Conservation (phyloP, 2,329 filamentous ascomycete species). For the Diaporthe capsici region DNA sequence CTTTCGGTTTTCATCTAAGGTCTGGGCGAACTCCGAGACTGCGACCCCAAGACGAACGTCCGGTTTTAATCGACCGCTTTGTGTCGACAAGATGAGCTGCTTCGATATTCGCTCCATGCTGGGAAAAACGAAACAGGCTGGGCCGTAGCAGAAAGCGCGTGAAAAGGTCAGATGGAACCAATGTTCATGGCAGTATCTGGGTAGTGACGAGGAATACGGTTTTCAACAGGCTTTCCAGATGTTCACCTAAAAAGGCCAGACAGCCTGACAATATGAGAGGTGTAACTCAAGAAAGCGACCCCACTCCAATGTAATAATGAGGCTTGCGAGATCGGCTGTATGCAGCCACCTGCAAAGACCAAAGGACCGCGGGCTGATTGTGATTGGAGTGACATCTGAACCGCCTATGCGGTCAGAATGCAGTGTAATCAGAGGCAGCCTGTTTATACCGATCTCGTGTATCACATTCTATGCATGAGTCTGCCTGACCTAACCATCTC, state of each 20-base stretch:
- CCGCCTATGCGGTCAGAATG: background rate
- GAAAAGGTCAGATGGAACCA: background rate
- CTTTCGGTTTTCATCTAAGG: background rate
- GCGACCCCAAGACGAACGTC: slow-evolving; percentile 14
- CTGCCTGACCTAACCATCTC: background rate
- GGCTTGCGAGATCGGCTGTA: background rate
- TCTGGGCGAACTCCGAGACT: slow-evolving; percentile 9
- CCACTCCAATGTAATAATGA: background rate
- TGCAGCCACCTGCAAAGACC: background rate
- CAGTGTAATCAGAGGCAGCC: background rate
- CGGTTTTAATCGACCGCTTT: slow-evolving; percentile 15
- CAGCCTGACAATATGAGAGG: background rate
- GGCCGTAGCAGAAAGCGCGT: background rate
- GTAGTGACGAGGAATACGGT: background rate
- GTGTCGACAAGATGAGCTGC: background rate
- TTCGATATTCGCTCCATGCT: background rate
- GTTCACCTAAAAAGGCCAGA: background rate
- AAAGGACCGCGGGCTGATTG: background rate
- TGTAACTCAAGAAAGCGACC: background rate
- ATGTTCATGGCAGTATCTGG: background rate
- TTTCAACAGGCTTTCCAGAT: background rate
- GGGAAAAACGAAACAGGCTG: too few species aligned
- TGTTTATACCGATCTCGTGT: background rate
- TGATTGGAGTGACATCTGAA: background rate
- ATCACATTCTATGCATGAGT: background rate